Percentiles rank a stretch among this genome's conserved stretches.
These are phyloP conservation scores for Alnus rubra DNA, from an alignment of 306 rosid genomes.

Conservation along the genomic window DNA sequence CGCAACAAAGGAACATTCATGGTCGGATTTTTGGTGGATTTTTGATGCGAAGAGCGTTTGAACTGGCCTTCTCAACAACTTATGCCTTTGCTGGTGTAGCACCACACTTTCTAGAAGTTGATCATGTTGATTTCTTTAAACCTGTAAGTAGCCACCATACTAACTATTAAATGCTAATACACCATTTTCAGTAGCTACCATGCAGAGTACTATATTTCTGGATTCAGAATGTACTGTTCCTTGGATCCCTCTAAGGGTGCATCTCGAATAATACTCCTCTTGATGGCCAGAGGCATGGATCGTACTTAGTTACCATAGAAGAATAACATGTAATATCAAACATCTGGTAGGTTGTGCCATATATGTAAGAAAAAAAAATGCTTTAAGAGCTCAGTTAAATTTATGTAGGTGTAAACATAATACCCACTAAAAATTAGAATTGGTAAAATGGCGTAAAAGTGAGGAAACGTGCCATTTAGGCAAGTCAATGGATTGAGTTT, in stretches of 20 bases:
- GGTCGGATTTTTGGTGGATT: conserved; percentile 92
- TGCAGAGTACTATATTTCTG: neutral
- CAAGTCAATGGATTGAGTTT: neutral
- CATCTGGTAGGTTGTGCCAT: neutral
- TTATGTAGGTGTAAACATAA: neutral
- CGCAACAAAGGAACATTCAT: conserved; percentile 84
- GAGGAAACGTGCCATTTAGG: neutral
- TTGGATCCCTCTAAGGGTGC: neutral
- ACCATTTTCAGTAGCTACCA: neutral
- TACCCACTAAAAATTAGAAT: neutral
- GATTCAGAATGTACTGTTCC: neutral
- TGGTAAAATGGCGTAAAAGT: neutral
- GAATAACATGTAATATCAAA: neutral
- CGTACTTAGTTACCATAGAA: neutral
- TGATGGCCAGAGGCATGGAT: no score
- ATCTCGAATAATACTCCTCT: neutral
- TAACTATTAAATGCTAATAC: neutral
- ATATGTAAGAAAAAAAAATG: neutral
- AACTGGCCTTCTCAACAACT: conserved; percentile 80
- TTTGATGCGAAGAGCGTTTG: conserved; percentile 88
- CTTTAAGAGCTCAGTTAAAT: neutral
- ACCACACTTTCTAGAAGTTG: conserved; percentile 84
- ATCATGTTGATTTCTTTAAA: conserved; percentile 83
- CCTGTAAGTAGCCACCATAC: conserved; percentile 56
- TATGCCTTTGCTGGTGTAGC: conserved; percentile 83